phyloP scores from a whole-genome alignment of 805 yeast species.

The Phaffomyces antillensis region DNA sequence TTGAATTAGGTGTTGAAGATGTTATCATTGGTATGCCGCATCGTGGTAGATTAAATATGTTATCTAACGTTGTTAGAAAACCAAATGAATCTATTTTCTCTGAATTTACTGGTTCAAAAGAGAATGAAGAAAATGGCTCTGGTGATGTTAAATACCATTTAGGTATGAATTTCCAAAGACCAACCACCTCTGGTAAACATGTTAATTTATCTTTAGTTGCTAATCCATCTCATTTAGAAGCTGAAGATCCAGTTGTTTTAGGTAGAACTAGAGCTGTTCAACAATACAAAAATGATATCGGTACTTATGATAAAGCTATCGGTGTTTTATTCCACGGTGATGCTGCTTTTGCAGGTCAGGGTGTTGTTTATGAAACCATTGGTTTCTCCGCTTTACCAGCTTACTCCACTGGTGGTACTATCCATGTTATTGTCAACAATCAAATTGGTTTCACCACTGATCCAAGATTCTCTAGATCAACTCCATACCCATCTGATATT shows the following conservation, averaged over 20 bases:
- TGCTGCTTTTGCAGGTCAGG: conserved; percentile 98
- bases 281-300: conserved; percentile 83
- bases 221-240: conserved; percentile 98
- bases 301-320: conserved; percentile 78
- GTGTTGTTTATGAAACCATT: conserved; percentile 98
- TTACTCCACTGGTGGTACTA: conserved; percentile 96
- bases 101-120: conserved; percentile 88
- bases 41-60: conserved; percentile 97
- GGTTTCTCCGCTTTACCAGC: conserved; percentile 91
- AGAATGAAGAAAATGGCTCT: conserved; percentile 82
- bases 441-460: conserved; percentile 99
- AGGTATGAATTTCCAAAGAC: conserved; percentile 99
- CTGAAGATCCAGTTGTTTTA: conserved; percentile 97
- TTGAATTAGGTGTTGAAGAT: conserved; percentile 89
- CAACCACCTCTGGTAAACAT: conserved; percentile 96
- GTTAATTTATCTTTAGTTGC: conserved; percentile 96
- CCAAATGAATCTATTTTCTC: conserved; percentile 97
- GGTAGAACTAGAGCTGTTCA: conserved; percentile 97
- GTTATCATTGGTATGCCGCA: conserved; percentile 99
- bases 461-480: conserved; percentile 95
- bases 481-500: conserved; percentile 95
- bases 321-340: conserved; percentile 96
- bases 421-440: conserved; percentile 93
- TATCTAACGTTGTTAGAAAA: conserved; percentile 96
- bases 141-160: conserved; percentile 99